Base-by-base conservation (phyloP, 2,329 filamentous ascomycete species). In the Colletotrichum sp. region DNA sequence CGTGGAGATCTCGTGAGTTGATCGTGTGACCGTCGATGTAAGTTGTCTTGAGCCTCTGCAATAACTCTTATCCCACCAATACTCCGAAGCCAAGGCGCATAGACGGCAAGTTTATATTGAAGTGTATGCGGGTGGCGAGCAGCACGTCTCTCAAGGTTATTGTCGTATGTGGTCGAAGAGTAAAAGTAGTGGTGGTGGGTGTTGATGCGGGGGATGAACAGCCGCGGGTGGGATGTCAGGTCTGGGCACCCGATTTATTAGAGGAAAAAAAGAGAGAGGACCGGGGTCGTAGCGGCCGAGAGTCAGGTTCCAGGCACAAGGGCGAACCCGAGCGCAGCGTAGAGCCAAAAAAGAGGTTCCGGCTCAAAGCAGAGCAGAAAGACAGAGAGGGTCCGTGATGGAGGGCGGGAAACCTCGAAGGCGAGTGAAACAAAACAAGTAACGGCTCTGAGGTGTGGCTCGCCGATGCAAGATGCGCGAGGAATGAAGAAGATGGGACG, bases 341-440 rank as follows among this genome's bases (percentile, higher is more conserved):
- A 60, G 57, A 60, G 21, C 26, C 16, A 60, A 60, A 5, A 57
- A 26, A 21, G 28, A 61, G 26, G 28, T n/a, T 63, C 21, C 24
- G 30, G 32, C 61, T 43, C n/a, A 65, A 21, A 24, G 61, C 13
- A 26, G 36, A 34, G 30, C 21, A 26, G 65, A 67, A 67, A 68
- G 48, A 18, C 63, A 8, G 34, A 9, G 13, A 30, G 15, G 21
- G 32, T 32, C 9, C 18, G 61, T 34, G 48, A 60, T 68, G 73
- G 69, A 58, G 69, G 57, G 69, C 57, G 64, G 32, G 30, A 75
- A 58, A 58, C 55, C 57, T 75, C 63, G 36, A 61, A 75, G 58
- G 55, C 73, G 69, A 72, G 69, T 75, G 73, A 73, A 75, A 75
- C 73, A 75, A 72, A 75, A 75, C 73, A 68, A 65, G 73, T 72